phyloP scores from a whole-genome alignment of 2,329 filamentous ascomycete species.

The Fusarium nelsonii region DNA sequence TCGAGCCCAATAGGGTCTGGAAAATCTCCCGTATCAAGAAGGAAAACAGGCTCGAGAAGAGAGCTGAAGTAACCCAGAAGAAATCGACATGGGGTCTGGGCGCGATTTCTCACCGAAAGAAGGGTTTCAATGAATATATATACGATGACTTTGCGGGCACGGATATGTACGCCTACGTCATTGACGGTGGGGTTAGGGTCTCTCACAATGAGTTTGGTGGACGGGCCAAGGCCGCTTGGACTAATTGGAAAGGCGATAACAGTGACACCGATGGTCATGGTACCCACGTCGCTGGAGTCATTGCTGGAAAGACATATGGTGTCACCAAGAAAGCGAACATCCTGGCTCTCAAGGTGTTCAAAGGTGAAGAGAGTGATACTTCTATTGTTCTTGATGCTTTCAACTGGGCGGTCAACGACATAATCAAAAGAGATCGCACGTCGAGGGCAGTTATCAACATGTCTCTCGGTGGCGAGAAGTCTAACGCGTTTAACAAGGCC shows the following conservation, averaged over 20 bases:
- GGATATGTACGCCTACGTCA: slow-evolving; percentile 31
- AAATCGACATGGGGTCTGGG: slow-evolving; percentile 32
- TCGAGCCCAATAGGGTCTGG: slow-evolving; percentile 37
- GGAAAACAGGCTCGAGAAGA: slow-evolving; percentile 3
- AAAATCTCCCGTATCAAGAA: slow-evolving; percentile 4
- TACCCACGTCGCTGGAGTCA: slow-evolving; percentile 37
- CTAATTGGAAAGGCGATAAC: slow-evolving; percentile 7
- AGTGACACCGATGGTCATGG: slow-evolving; percentile 30
- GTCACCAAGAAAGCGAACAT: slow-evolving; percentile 58
- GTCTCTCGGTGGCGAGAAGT: slow-evolving; percentile 53
- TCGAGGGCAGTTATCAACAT: slow-evolving; percentile 58
- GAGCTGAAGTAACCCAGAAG: slow-evolving; percentile 14
- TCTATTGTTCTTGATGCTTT: slow-evolving; percentile 50
- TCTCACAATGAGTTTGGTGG: slow-evolving; percentile 31
- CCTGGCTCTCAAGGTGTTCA: slow-evolving; percentile 59
- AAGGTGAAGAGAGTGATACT: slow-evolving; percentile 29
- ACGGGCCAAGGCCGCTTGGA: slow-evolving; percentile 25
- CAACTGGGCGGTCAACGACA: slow-evolving; percentile 54
- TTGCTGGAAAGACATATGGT: slow-evolving; percentile 43
- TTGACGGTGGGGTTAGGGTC: slow-evolving; percentile 24
- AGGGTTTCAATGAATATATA: slow-evolving; percentile 21
- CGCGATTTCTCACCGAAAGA: slow-evolving; percentile 25
- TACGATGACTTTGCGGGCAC: slow-evolving; percentile 31
- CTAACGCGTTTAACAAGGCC: slow-evolving; percentile 25
- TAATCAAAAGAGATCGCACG: slow-evolving; percentile 45